Evolutionary conservation across 2,329 filamentous ascomycete species (phyloP), one percentile per base, ranked within the genome.

Genomic region (Aspergillus carbonarius): DNA sequence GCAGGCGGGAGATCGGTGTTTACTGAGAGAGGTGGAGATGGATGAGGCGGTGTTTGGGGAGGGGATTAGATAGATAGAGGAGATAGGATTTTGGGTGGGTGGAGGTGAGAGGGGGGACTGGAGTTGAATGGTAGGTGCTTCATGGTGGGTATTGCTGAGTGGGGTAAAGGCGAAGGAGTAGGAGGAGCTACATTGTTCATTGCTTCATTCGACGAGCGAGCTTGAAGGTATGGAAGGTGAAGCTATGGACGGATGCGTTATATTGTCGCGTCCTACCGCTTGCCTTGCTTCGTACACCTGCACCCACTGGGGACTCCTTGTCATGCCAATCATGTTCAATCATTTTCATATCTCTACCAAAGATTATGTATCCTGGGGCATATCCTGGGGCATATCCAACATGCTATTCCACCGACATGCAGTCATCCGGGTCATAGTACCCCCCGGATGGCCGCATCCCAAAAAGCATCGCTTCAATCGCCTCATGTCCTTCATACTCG

Each of bases 401-500:
- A 25, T 40, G 4, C 66, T 55, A 71, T 58, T 71, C 64, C 40
- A 72, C 63, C n/a, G 64, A 68, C 40, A 60, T 50, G 23, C 55
- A 55, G 57, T 72, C 69, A 35, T 68, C 63, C 25, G 62, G 60
- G 44, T 67, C 65, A 50, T 62, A 63, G 46, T 63, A 67, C 35
- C 57, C 63, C 6, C 48, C 65, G 1, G 58, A 54, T 8, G 58
- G 57, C 34, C 49, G 54, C 20, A 58, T 58, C 30, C 60, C 62
- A 39, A 63, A 64, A 39, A 66, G 27, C 55, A 74, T 61, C 10
- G 66, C 66, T 54, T 71, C 71, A 54, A 74, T 68, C 0, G 63
- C 69, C 7, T 73, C 70, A 13, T 66, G 65, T 1, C 68, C 70
- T 50, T 73, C 71, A 56, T 68, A 71, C 30, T 72, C 70, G 25